A percentile compares a stretch with the other conserved stretches of the same genome.
Conservation (phyloP, 2,329 filamentous ascomycete genomes). For the Fusarium sp. region DNA sequence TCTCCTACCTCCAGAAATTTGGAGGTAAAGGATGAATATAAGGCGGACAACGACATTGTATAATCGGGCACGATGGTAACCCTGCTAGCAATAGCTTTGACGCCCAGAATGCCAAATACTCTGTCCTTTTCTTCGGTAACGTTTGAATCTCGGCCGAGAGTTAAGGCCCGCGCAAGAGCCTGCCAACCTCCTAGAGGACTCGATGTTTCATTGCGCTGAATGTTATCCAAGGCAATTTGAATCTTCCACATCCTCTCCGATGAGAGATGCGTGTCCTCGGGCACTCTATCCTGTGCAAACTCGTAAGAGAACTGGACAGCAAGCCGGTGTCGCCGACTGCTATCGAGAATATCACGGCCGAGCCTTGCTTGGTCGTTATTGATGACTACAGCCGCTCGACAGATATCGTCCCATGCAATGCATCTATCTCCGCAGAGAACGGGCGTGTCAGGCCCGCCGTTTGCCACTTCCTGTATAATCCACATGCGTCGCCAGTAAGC, state of each 20-base stretch:
- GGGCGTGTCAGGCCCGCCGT: not conserved
- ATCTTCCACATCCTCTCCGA: conserved; percentile 4
- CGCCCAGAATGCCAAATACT: conserved; percentile 13
- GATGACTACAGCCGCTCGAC: not conserved
- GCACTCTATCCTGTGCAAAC: conserved; percentile 1
- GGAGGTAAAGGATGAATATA: not conserved
- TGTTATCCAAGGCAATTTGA: not conserved
- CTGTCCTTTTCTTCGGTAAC: conserved; percentile 17
- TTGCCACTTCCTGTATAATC: conserved; percentile 1
- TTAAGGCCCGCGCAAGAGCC: not conserved
- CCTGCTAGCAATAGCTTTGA: conserved; percentile 10
- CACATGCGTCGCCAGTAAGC: not conserved
- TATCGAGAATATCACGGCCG: conserved; percentile 9
- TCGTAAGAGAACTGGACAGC: not conserved
- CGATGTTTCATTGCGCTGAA: not conserved
- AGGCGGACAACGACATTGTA: not conserved
- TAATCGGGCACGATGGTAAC: not conserved
- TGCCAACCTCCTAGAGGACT: not conserved
- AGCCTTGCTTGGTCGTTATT: not conserved
- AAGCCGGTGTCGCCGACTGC: not conserved
- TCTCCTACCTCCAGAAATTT: not conserved
- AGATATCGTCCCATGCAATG: conserved; percentile 7
- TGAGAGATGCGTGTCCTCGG: not conserved
- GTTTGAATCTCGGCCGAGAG: not conserved
- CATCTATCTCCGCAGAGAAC: not conserved